A percentile compares a stretch with the other conserved stretches of the same genome.
Conservation (phyloP, 2,329 filamentous ascomycete species). For the Penicillium carneum region DNA sequence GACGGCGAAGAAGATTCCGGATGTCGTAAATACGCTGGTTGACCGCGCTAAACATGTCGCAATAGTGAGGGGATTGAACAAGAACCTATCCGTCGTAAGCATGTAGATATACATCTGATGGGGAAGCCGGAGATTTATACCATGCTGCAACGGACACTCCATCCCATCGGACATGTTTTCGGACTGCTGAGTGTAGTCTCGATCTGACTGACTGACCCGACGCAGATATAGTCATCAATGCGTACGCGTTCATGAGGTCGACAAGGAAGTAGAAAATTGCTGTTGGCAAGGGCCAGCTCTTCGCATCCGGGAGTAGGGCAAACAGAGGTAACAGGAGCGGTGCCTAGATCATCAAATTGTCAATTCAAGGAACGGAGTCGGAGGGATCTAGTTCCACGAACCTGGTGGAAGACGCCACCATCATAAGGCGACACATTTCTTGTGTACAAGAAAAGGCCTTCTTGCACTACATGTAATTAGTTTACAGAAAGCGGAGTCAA, state of each 20-base stretch:
- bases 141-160: conserved; percentile 78
- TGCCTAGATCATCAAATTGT: conserved; percentile 61
- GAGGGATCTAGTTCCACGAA: conserved; percentile 36
- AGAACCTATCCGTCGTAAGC: conserved; percentile 65
- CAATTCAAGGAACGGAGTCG: conserved; percentile 12
- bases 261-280: conserved; percentile 80
- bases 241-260: conserved; percentile 82
- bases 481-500: conserved; percentile 5
- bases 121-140: conserved; percentile 57
- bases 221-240: conserved; percentile 78
- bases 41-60: conserved; percentile 88
- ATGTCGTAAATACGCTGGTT: conserved; percentile 86
- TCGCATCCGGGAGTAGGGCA: conserved; percentile 78
- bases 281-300: conserved; percentile 73
- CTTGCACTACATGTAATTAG: conserved; percentile 72
- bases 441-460: conserved; percentile 93
- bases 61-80: conserved; percentile 94
- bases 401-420: conserved; percentile 80
- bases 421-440: conserved; percentile 97
- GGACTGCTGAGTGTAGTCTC: conserved; percentile 77
- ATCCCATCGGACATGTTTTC: conserved; percentile 76
- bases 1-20: conserved; percentile 83
- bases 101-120: conserved; percentile 5
- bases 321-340: conserved; percentile 91
- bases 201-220: conserved; percentile 80